A percentile compares a stretch with the other conserved stretches of the same genome.
Evolutionary conservation across 2,329 filamentous ascomycete species (phyloP).

Genomic region (Diplodia sapinea): DNA sequence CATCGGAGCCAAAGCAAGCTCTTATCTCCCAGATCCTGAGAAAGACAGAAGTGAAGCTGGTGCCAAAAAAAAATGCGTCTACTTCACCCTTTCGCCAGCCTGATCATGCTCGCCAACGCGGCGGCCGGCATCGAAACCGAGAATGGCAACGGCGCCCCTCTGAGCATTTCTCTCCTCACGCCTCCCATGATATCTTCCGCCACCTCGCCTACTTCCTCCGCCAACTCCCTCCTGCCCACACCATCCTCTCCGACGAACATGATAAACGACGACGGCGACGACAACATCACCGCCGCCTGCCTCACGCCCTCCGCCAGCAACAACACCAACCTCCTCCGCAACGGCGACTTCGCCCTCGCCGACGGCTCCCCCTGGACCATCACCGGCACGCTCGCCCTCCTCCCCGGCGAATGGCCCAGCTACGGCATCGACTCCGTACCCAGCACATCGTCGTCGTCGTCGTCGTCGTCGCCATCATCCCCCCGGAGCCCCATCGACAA

Average conservation of each 20-base stretch:
- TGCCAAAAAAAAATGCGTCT: not conserved
- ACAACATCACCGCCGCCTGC: not conserved
- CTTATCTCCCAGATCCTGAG: too few species aligned
- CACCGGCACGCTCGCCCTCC: not conserved
- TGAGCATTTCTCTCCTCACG: not conserved
- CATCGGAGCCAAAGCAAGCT: not conserved
- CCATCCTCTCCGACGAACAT: not conserved
- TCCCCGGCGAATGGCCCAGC: not conserved
- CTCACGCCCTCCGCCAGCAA: not conserved
- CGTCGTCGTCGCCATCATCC: not conserved
- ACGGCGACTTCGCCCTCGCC: not conserved
- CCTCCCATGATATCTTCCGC: not conserved
- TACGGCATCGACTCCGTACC: not conserved
- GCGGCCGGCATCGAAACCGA: not conserved
- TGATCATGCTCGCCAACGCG: not conserved
- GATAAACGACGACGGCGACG: not conserved
- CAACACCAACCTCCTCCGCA: not conserved
- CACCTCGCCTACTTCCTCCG: not conserved
- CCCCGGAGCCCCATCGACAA: not conserved
- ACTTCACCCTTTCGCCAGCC: not conserved
- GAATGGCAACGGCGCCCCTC: not conserved
- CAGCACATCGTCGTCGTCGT: not conserved
- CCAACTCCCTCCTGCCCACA: not conserved
- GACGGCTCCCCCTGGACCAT: not conserved
- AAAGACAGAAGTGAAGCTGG: not conserved